Base-by-base conservation (phyloP, 225 moss, liverwort and hornwort genomes). In the Pseudisothecium myosuroides region DNA sequence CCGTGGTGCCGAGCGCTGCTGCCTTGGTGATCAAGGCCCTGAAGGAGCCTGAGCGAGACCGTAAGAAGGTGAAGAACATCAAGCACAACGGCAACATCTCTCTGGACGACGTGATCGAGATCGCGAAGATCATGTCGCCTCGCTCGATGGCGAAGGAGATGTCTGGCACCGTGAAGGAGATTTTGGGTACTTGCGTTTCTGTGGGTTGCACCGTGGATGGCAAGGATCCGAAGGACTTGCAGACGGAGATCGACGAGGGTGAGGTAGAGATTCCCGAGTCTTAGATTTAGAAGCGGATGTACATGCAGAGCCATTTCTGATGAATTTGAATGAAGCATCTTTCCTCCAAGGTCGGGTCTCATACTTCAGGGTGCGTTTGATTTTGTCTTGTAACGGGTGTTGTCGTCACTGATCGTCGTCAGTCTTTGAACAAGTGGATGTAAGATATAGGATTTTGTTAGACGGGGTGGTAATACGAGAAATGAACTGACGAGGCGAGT, bases 21-120 rank as follows among this genome's bases (percentile, higher is more conserved):
- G 91, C 95, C 1, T 78, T 93, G 76, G 95, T 95, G 50, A 93
- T 95, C 90, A 93, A 95, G 91, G 92, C 93, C 58, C 84, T 95
- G 81, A 61, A 81, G 81, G 62, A 81, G 81, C 81, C 81, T 41
- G 81, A 60, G 81, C 60, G 81, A 0, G 81, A 80, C n/a, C 80
- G 80, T 7, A 80, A 55, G 80, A 60, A 60, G 81, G 81, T 81
- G 81, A 81, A 60, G 81, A 81, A 81, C 45, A 81, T 81, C 61
- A 81, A 81, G 62, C 81, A 60, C 81, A 61, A 61, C 28, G 81
- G 61, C 45, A 62, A 82, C 81, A 82, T 61, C 62, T 82, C 81
- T 60, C 32, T 82, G 81, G 61, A 81, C 62, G 62, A 62, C 54
- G 81, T 81, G 81, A 45, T 81, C 81, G 62, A 62, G 60, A 81